phyloP scores from a whole-genome alignment of 192 early-diverging fungal genomes.

The Coemansia umbellata region DNA sequence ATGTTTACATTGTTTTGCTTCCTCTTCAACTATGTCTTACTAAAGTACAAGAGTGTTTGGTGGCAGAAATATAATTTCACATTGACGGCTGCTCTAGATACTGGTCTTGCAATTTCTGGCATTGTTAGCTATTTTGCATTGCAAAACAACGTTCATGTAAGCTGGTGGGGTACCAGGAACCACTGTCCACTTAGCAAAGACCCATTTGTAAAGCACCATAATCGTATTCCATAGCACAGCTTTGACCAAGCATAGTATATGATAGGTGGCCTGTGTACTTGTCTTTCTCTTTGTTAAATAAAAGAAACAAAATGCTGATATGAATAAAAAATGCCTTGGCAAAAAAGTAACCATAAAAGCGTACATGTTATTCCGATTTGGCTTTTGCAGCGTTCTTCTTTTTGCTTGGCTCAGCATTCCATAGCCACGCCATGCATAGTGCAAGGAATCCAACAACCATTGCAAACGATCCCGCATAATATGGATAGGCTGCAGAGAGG shows the following conservation, averaged over 20 bases:
- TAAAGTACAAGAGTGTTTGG: constrained; percentile 57
- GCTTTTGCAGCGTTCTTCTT: constrained; percentile 11
- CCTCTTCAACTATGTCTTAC: constrained; percentile 61
- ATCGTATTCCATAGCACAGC: too few relatives aligned
- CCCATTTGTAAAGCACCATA: background rate
- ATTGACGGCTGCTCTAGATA: constrained; percentile 52
- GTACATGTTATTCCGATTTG: constrained; percentile 9
- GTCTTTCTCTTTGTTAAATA: too few relatives aligned
- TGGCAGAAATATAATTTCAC: constrained; percentile 56
- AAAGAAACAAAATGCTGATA: too few relatives aligned
- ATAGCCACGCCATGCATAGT: constrained; percentile 79
- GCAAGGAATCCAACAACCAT: constrained; percentile 84
- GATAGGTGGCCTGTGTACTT: too few relatives aligned
- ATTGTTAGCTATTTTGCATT: constrained; percentile 41
- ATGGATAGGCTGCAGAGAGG: constrained; percentile 89
- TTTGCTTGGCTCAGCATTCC: constrained; percentile 32
- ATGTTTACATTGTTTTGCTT: constrained; percentile 53
- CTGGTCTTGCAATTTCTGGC: constrained; percentile 39
- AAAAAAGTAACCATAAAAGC: background rate
- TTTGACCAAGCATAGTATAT: too few relatives aligned
- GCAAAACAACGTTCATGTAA: constrained; percentile 12
- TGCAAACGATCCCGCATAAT: constrained; percentile 81
- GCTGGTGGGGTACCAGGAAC: constrained; percentile 38
- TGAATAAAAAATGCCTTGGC: background rate
- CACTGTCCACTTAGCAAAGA: constrained; percentile 24